A percentile compares a stretch with the other conserved stretches of the same genome.
Conservation (phyloP, 2,329 filamentous ascomycete species). For the Fusarium stilboides region DNA sequence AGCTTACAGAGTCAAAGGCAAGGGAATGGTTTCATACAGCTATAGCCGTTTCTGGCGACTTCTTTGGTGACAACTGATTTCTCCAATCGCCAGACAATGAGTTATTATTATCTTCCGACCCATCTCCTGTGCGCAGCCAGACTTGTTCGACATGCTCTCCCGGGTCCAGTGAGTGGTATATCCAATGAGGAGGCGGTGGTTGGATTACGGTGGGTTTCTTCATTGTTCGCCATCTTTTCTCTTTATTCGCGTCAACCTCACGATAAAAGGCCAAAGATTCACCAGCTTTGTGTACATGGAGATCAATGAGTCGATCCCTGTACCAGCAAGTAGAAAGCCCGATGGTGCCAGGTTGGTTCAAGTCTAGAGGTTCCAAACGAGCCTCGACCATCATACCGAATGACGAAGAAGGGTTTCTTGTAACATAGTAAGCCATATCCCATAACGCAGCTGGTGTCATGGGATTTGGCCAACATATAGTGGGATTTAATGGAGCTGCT, state of each 20-base stretch:
- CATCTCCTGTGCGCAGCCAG: slow-evolving; percentile 16
- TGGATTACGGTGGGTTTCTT: not conserved
- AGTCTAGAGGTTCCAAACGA: slow-evolving; percentile 20
- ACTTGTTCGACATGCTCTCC: slow-evolving; percentile 27
- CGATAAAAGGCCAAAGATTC: slow-evolving; percentile 25
- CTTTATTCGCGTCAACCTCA: not conserved
- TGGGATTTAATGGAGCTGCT: slow-evolving; percentile 1
- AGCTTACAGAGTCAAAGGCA: slow-evolving; percentile 3
- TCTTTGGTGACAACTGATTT: not conserved
- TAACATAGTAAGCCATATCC: slow-evolving; percentile 12
- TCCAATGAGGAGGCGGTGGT: slow-evolving; percentile 5
- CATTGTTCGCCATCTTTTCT: not conserved
- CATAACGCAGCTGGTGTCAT: slow-evolving; percentile 8
- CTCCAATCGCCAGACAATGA: not conserved
- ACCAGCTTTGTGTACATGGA: slow-evolving; percentile 13
- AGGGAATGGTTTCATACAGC: slow-evolving; percentile 2
- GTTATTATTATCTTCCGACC: not conserved
- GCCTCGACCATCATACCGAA: slow-evolving; percentile 6
- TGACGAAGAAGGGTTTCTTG: not conserved
- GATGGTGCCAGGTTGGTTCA: slow-evolving; percentile 17
- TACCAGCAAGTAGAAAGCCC: slow-evolving; percentile 36
- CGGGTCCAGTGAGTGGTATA: slow-evolving; percentile 8
- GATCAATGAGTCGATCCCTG: slow-evolving; percentile 2
- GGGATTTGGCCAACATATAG: slow-evolving; percentile 22
- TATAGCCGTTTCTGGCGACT: not conserved